Evolutionary conservation across 1,284 basidiomycete genomes (phyloP).

Genomic region (Mycena citricolor): DNA sequence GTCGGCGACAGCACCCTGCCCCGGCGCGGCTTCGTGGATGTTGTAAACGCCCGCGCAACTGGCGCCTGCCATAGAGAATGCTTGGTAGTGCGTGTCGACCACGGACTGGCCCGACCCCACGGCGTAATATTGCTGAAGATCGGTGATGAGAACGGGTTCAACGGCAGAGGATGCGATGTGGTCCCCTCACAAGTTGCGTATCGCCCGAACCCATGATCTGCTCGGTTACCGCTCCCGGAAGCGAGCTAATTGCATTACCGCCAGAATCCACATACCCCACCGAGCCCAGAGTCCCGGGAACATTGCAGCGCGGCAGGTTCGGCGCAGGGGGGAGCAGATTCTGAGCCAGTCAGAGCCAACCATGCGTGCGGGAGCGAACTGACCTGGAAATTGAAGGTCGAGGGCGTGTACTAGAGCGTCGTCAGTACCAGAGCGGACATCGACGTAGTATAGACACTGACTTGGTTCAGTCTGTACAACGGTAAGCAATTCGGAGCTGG

Average conservation of each 20-base stretch:
- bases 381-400: conserved; percentile 4
- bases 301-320: conserved; percentile 6
- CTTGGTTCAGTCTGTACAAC: not conserved
- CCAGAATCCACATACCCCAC: no score
- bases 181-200: not conserved
- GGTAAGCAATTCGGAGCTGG: conserved; percentile 1
- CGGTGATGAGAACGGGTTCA: no score
- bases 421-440: not conserved
- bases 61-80: no score
- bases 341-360: not conserved
- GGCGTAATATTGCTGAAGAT: conserved; percentile 1
- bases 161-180: not conserved
- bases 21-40: no score
- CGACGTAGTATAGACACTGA: not conserved
- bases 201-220: not conserved
- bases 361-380: not conserved
- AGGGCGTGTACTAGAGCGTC: conserved; percentile 1
- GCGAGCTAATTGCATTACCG: no score
- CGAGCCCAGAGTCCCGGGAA: conserved; percentile 1
- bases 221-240: no score
- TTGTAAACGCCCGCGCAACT: no score
- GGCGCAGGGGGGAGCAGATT: conserved; percentile 1
- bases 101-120: conserved; percentile 1
- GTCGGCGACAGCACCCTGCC: no score
- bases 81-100: not conserved